Evolutionary conservation across 1,139 yeast species (phyloP).

Genomic region (Candida tropicalis): DNA sequence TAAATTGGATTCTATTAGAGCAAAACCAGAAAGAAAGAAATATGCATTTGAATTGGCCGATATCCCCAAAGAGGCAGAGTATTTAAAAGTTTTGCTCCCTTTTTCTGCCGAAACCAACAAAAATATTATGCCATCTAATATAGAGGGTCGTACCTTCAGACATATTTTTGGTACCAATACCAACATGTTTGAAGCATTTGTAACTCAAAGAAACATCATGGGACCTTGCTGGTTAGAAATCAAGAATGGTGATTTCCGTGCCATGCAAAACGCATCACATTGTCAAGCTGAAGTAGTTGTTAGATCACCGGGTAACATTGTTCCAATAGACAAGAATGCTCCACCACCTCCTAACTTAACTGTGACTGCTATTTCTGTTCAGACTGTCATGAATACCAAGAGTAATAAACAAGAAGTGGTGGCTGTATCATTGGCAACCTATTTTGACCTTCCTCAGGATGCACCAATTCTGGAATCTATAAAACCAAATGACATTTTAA

Average conservation of each 20-base stretch:
- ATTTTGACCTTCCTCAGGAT: constrained; percentile 69
- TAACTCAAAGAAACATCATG: constrained; percentile 80
- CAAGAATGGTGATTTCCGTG: constrained; percentile 59
- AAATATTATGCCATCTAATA: constrained; percentile 58
- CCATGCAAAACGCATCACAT: constrained; percentile 72
- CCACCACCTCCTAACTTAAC: constrained; percentile 65
- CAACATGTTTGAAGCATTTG: constrained; percentile 82
- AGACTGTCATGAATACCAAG: constrained; percentile 72
- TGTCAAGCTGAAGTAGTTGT: constrained; percentile 76
- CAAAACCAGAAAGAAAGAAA: constrained; percentile 73
- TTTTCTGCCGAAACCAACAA: constrained; percentile 59
- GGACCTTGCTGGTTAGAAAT: constrained; percentile 98
- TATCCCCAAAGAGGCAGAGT: constrained; percentile 79
- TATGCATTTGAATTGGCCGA: constrained; percentile 88
- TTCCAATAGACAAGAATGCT: constrained; percentile 51
- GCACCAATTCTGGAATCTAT: constrained; percentile 59
- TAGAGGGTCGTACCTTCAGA: constrained; percentile 75
- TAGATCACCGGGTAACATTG: constrained; percentile 49
- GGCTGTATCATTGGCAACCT: constrained; percentile 76
- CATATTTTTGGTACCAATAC: constrained; percentile 82
- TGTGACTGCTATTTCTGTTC: constrained; percentile 74
- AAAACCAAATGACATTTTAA: constrained; percentile 58
- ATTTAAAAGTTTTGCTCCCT: constrained; percentile 78
- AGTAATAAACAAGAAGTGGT: constrained; percentile 85
- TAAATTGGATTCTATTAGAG: constrained; percentile 63